These are phyloP conservation scores for Excoecaria agallocha DNA, from an alignment of 345 rosid genomes.

Conservation along the genomic window DNA sequence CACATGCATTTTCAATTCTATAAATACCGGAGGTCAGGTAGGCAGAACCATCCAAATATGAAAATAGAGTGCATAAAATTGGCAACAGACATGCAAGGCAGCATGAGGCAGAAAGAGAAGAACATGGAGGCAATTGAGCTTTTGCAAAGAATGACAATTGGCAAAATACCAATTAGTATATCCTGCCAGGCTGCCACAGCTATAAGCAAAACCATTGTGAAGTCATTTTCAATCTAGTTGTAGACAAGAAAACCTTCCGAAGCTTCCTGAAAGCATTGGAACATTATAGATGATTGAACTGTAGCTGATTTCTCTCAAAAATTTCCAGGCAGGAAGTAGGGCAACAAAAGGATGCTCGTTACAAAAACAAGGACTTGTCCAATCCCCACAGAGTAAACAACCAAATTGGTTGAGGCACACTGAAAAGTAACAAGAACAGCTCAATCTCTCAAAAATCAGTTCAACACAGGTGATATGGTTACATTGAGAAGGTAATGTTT, in stretches of 20 bases:
- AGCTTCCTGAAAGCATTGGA: not conserved
- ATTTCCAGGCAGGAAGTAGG: not conserved
- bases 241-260: not conserved
- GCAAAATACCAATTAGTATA: not conserved
- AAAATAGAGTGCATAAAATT: not conserved
- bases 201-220: not conserved
- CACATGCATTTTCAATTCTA: too few species aligned
- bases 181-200: not conserved
- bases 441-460: not conserved
- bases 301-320: not conserved
- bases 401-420: not conserved
- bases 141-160: not conserved
- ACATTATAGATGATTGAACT: not conserved
- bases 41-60: not conserved
- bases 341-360: too few species aligned
- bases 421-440: not conserved
- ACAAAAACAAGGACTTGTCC: not conserved
- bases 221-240: not conserved
- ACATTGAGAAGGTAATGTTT: too few species aligned
- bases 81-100: not conserved
- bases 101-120: not conserved
- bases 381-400: not conserved
- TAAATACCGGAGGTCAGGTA: not conserved
- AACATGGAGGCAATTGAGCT: not conserved
- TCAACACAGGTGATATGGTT: not conserved